These are phyloP conservation scores for Candida labiduridarum DNA, from an alignment of 1,139 yeast species.

Conservation along the genomic window DNA sequence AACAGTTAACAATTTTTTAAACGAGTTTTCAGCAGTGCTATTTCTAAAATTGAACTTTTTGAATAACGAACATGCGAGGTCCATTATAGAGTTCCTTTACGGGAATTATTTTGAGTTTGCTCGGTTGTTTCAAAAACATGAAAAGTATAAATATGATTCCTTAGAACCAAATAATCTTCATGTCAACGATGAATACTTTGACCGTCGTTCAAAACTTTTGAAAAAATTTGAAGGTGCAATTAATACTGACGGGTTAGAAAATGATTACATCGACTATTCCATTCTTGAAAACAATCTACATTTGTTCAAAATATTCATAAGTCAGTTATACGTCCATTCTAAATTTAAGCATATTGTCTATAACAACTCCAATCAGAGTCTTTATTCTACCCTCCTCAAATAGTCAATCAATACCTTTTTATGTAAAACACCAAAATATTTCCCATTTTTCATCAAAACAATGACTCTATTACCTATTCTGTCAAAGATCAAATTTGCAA, in stretches of 20 bases:
- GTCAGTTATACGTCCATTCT: slow-evolving; percentile 13
- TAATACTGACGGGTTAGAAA: neutral
- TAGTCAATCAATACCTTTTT: slow-evolving; percentile 58
- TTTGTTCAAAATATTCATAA: slow-evolving; percentile 13
- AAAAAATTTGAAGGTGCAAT: neutral
- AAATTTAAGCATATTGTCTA: slow-evolving; percentile 13
- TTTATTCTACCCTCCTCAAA: slow-evolving; percentile 24
- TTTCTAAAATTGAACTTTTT: slow-evolving; percentile 14
- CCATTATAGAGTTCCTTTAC: slow-evolving; percentile 17
- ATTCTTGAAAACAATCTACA: slow-evolving; percentile 13
- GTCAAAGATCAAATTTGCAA: slow-evolving; percentile 58
- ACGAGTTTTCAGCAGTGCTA: slow-evolving; percentile 9
- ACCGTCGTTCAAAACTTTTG: neutral
- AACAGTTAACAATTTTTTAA: slow-evolving; percentile 9
- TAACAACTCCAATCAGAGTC: neutral
- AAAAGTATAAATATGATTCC: slow-evolving; percentile 18
- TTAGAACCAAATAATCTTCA: slow-evolving; percentile 11
- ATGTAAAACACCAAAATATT: slow-evolving; percentile 56
- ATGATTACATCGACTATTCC: slow-evolving; percentile 6
- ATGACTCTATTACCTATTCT: slow-evolving; percentile 57
- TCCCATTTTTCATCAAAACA: slow-evolving; percentile 52
- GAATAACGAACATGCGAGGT: slow-evolving; percentile 10
- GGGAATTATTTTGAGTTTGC: slow-evolving; percentile 15
- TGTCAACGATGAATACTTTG: neutral
- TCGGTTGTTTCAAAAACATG: slow-evolving; percentile 11